Evolutionary conservation across 106 monocot species (phyloP), one percentile per base, ranked within the genome.

Genomic region (Agapanthus africanus): DNA sequence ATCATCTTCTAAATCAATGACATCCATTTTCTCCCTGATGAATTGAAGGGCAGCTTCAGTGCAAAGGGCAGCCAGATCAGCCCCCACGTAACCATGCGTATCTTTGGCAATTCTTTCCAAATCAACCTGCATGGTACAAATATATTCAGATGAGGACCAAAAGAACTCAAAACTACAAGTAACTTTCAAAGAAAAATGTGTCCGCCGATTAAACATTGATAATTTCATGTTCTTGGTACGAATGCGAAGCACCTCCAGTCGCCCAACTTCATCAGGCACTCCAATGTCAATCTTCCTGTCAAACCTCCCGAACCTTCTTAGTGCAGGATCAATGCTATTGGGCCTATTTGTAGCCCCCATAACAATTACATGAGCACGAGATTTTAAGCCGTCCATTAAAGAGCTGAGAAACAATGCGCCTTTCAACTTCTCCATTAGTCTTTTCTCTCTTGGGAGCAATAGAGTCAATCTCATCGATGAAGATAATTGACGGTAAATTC

Each of bases 181-280:
- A 27, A 57, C 27, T 13, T 30, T 27, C 8, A 36, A 36, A 8
- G 18, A 6, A 19, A 62, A 36, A 27, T 37, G 19, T 18, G 23
- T 34, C 1, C 11, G 23, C 25, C 9, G n/a, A 46, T 22, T 39
- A 36, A 5, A 65, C 85, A 49, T 41, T 84, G 93, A 68, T 7
- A 93, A 77, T 70, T 93, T 93, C 93, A 93, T 93, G 76, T 90
- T 93, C 80, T 93, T 93, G 10, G 93, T 93, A 50, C 90, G 93
- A 66, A 93, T 93, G 28, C 93, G 86, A 23, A 93, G 89, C 44
- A 93, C 93, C 68, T 93, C 93, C 0, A 93, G 78, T 21, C 93
- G 73, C 13, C 93, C 90, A 78, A 86, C 74, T 80, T 90, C 93
- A 82, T 93, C 93, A 36, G 89, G 89, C 26, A 93, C 93, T 28